Base-by-base conservation (phyloP, 306 rosid species). In the Fragaria ananassa region DNA sequence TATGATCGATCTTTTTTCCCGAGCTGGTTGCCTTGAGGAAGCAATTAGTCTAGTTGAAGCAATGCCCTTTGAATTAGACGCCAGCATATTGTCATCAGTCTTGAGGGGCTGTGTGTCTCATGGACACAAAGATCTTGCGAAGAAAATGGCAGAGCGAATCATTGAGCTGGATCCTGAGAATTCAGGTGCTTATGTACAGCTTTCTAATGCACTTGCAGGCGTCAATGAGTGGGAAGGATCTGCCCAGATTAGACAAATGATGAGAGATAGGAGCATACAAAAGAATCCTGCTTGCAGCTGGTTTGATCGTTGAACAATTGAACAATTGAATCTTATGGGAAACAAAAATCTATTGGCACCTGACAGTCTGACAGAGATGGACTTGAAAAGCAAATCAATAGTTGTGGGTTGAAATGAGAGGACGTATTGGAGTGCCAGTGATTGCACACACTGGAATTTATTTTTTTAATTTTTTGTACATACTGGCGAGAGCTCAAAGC, bases 201-300 rank as follows among this genome's bases (percentile, higher is more conserved):
- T 92, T 67, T 90, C 96, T 44, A 92, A 88, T 77, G 76, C 89
- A 76, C 87, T 87, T 75, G 92, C 96, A 75, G 77, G 87, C 19
- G 76, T 72, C 25, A 88, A 80, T n/a, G 96, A 92, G 71, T 90
- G 97, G 97, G 93, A 88, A 85, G 89, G 83, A 80, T 90, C 93
- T 46, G 93, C 84, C 37, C 67, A 81, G 73, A 87, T 88, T 72
- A 80, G 92, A 86, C 80, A 83, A 61, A 18, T 79, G 70, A 92
- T 92, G 89, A 87, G 76, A 84, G 71, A 77, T 77, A 84, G 76
- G 63, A 79, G 81, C 46, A 68, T 90, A 71, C 86, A 72, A 66
- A 88, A 86, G 81, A 80, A 70, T 83, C 81, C 89, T 51, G 96
- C 93, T 77, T 80, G 75, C 82, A 92, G 96, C 72, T 92, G 93